Evolutionary conservation across 2,329 filamentous ascomycete genomes (phyloP).

Genomic region (Fusarium sp.): DNA sequence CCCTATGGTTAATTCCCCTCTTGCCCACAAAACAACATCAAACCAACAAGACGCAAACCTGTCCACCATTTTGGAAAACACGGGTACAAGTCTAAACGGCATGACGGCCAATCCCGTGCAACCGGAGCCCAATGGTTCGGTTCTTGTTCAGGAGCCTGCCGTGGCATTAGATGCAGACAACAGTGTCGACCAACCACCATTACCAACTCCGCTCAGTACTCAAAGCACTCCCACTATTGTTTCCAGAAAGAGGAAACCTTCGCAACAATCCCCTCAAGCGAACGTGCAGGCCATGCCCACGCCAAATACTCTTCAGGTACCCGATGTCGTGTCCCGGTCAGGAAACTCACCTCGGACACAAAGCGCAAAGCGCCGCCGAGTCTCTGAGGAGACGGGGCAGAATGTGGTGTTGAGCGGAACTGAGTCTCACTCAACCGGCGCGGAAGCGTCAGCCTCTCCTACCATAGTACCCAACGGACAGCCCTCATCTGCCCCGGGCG

Average conservation of each 20-base stretch:
- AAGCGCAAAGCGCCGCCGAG: constrained; percentile 43
- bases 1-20: constrained; percentile 17
- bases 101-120: background rate
- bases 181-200: background rate
- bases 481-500: constrained; percentile 18
- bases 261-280: constrained; percentile 4
- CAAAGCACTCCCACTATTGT: background rate
- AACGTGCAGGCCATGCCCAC: background rate
- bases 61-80: background rate
- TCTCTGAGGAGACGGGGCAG: constrained; percentile 37
- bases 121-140: background rate
- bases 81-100: background rate
- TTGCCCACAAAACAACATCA: constrained; percentile 26
- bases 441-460: constrained; percentile 24
- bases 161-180: background rate
- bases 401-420: constrained; percentile 5
- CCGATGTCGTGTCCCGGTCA: background rate
- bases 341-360: constrained; percentile 19
- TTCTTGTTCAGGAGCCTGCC: background rate
- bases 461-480: constrained; percentile 19
- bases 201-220: background rate
- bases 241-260: constrained; percentile 27
- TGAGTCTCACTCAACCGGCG: constrained; percentile 18
- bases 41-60: background rate
- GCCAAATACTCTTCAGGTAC: constrained; percentile 4